These are phyloP conservation scores for Trapa incisa DNA, from an alignment of 345 rosid species.

Conservation along the genomic window DNA sequence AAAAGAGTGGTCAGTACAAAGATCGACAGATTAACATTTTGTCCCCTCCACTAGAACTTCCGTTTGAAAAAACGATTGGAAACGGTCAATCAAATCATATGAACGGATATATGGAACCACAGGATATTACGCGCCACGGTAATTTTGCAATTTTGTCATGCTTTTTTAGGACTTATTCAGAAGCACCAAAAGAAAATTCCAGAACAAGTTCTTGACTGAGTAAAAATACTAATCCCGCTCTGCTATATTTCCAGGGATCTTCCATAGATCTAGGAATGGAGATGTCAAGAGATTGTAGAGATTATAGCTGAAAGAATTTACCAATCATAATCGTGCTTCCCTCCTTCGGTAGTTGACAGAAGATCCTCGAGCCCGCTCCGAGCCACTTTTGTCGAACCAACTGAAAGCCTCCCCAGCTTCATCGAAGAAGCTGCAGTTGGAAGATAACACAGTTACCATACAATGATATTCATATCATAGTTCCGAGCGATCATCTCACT, in stretches of 20 bases:
- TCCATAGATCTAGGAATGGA: not conserved
- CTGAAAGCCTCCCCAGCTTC: slow-evolving; percentile 59
- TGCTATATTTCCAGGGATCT: no score
- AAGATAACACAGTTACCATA: not conserved
- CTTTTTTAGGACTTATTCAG: no score
- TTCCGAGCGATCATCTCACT: not conserved
- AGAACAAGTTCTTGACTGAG: no score
- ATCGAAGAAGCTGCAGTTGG: slow-evolving; percentile 21
- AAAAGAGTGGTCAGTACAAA: no score
- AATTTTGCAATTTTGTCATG: no score
- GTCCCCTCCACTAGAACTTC: no score
- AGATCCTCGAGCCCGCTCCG: slow-evolving; percentile 64
- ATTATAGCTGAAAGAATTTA: slow-evolving; percentile 8
- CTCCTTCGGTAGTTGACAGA: slow-evolving; percentile 59
- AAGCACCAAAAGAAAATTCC: no score
- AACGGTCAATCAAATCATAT: no score
- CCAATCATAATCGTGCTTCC: slow-evolving; percentile 94
- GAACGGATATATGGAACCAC: not conserved
- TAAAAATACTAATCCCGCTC: no score
- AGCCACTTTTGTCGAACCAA: slow-evolving; percentile 50
- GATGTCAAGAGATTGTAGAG: not conserved
- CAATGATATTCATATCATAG: not conserved
- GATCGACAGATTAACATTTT: no score
- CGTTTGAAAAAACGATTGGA: no score
- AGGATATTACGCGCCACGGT: not conserved